These are phyloP conservation scores for Podospora pseudoanserina DNA, from an alignment of 495 filamentous ascomycete genomes.

Conservation along the genomic window DNA sequence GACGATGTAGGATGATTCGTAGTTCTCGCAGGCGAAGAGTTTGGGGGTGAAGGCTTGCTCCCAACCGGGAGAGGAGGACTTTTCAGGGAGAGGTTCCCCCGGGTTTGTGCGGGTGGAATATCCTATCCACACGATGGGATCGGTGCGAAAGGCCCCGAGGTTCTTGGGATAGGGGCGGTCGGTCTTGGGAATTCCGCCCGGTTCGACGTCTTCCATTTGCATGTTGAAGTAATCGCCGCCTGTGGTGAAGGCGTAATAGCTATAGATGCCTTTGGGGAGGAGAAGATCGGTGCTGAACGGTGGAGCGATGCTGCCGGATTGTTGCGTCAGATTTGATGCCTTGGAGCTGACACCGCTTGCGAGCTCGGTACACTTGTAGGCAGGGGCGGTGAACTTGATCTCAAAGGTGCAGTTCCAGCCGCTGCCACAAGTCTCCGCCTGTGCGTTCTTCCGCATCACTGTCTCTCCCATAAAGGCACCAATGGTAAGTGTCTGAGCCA, in stretches of 20 bases:
- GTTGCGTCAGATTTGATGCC: constrained; percentile 26
- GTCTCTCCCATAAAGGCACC: constrained; percentile 33
- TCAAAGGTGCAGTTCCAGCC: constrained; percentile 39
- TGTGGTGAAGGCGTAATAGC: constrained; percentile 34
- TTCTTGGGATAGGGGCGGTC: constrained; percentile 32
- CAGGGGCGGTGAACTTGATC: constrained; percentile 34
- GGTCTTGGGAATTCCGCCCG: constrained; percentile 30
- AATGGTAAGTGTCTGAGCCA: constrained; percentile 28
- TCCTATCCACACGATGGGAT: constrained; percentile 38
- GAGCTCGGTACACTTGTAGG: constrained; percentile 37
- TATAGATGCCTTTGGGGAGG: constrained; percentile 32
- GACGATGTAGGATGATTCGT: constrained; percentile 36
- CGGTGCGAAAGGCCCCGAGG: constrained; percentile 38
- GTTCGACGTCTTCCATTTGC: constrained; percentile 33
- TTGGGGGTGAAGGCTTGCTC: constrained; percentile 33
- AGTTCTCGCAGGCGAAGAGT: constrained; percentile 40
- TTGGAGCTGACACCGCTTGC: constrained; percentile 33
- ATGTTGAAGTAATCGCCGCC: constrained; percentile 36
- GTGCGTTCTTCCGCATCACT: constrained; percentile 25
- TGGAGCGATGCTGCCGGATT: constrained; percentile 27
- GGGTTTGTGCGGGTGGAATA: constrained; percentile 28
- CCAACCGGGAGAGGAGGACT: constrained; percentile 26
- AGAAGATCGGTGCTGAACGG: constrained; percentile 34
- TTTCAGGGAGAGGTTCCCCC: constrained; percentile 20
- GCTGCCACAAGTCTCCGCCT: constrained; percentile 34